phyloP scores from a whole-genome alignment of 257 asterid genomes.

The Nicotiana knightiana region DNA sequence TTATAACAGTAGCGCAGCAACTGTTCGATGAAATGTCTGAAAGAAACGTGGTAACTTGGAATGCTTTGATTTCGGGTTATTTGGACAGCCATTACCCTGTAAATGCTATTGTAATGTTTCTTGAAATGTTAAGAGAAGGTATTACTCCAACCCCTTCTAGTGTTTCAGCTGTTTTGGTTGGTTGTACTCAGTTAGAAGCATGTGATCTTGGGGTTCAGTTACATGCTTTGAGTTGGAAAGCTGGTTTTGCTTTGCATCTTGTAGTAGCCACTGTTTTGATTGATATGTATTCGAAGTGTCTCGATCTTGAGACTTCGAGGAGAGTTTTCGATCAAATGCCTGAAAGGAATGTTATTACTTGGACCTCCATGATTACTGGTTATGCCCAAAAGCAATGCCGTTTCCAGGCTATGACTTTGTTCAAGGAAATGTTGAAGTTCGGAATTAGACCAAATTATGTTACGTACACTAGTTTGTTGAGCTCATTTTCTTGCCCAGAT shows the following conservation, averaged over 20 bases:
- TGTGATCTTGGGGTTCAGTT: constrained; percentile 46
- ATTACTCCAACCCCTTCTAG: constrained; percentile 30
- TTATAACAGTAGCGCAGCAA: constrained; percentile 19
- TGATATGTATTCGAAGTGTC: constrained; percentile 51
- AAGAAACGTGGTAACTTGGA: constrained; percentile 44
- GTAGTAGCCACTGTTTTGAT: constrained; percentile 59
- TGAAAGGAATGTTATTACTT: constrained; percentile 35
- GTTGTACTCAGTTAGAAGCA: constrained; percentile 40
- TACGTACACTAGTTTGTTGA: constrained; percentile 40
- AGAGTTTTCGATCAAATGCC: constrained; percentile 38
- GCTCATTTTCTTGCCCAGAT: constrained; percentile 35
- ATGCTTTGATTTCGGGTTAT: constrained; percentile 46
- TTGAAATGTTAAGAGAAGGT: constrained; percentile 37
- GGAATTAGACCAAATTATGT: constrained; percentile 32
- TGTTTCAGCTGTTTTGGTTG: constrained; percentile 41
- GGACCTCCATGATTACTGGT: constrained; percentile 54
- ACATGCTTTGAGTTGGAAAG: constrained; percentile 45
- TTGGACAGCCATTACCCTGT: constrained; percentile 25
- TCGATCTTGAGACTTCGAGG: constrained; percentile 32
- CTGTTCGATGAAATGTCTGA: constrained; percentile 56
- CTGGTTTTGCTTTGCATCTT: constrained; percentile 34
- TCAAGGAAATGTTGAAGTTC: constrained; percentile 36
- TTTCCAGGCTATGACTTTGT: constrained; percentile 31
- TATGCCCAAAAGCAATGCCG: constrained; percentile 34
- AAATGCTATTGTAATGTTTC: constrained; percentile 28